Evolutionary conservation across 495 filamentous ascomycete genomes (phyloP).

Genomic region (Podospora tetraspora): DNA sequence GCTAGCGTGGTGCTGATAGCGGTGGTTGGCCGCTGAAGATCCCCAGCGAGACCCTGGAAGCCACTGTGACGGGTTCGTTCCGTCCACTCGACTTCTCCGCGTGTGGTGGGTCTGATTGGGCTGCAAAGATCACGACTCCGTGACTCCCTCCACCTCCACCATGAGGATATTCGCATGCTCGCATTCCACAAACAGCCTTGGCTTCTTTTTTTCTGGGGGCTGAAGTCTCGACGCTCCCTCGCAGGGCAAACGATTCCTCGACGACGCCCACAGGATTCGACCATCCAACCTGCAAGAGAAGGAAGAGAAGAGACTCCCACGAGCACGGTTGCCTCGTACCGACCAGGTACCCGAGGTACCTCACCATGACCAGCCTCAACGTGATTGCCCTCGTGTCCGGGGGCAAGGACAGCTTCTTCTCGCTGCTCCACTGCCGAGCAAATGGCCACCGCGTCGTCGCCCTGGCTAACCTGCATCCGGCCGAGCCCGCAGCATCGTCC

Average conservation of each 20-base stretch:
- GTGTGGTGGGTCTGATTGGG: not conserved
- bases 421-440: conserved; percentile 78
- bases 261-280: not conserved
- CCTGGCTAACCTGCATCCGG: conserved; percentile 79
- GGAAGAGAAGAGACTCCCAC: not conserved
- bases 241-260: not conserved
- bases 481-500: conserved; percentile 9
- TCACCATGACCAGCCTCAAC: conserved; percentile 46
- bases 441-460: conserved; percentile 85
- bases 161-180: not conserved
- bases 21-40: not conserved
- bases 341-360: not conserved
- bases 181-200: not conserved
- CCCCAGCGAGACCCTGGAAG: not conserved
- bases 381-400: conserved; percentile 93
- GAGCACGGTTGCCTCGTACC: not conserved
- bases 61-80: not conserved
- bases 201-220: not conserved
- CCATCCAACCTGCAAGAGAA: not conserved
- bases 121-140: not conserved
- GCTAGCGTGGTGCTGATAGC: not conserved
- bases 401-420: conserved; percentile 95
- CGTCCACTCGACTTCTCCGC: not conserved
- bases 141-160: not conserved
- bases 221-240: not conserved